Evolutionary conservation across 225 moss, liverwort and hornwort species (phyloP).

Genomic region (Thuidium tamariscinum): DNA sequence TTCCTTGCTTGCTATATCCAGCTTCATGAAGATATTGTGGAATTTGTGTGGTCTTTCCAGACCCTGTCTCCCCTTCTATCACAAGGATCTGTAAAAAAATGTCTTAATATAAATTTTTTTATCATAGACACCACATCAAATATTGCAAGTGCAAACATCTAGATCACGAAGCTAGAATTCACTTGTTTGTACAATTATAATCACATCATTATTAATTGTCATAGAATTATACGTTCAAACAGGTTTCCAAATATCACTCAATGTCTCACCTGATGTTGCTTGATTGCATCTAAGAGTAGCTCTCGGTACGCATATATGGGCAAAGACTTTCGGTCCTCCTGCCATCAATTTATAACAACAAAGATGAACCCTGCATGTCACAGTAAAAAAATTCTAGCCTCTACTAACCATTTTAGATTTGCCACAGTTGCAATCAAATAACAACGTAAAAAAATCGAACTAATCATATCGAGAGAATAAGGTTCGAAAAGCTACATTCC

Average conservation of each 20-base stretch:
- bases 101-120: neutral
- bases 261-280: constrained; percentile 36
- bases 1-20: constrained; percentile 83
- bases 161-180: neutral
- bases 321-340: constrained; percentile 59
- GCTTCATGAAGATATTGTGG: constrained; percentile 97
- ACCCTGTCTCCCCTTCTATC: constrained; percentile 97
- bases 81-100: constrained; percentile 45
- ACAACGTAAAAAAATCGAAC: neutral
- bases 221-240: neutral
- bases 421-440: neutral
- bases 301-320: constrained; percentile 49
- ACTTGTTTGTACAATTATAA: neutral
- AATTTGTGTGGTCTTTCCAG: constrained; percentile 99
- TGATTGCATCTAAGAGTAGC: constrained; percentile 35
- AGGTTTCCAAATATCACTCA: neutral
- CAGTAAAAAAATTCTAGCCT: neutral
- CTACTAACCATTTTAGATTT: neutral
- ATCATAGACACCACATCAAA: neutral
- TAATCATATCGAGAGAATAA: neutral
- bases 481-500: neutral
- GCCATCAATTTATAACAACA: constrained; percentile 1
- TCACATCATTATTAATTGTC: neutral
- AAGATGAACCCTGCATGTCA: neutral
- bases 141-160: neutral